Percentiles rank a stretch among this genome's conserved stretches.
Conservation (phyloP, 192 early-diverging fungal genomes). For the Coemansia reversa region DNA sequence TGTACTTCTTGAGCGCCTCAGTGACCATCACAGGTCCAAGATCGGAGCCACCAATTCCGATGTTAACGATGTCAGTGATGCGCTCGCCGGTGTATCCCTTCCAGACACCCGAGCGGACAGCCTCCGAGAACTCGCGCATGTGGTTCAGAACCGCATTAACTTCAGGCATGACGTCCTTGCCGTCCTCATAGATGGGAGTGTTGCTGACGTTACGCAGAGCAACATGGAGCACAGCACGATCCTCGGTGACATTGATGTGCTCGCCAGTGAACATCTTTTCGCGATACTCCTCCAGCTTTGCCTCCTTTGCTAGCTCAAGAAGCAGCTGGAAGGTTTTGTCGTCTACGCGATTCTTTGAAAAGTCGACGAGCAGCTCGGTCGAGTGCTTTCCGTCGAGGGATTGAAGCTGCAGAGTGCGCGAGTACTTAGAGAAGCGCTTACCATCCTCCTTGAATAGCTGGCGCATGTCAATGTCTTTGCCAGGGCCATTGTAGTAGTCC, state of each 20-base stretch:
- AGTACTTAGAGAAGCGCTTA: constrained; percentile 77
- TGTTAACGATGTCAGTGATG: constrained; percentile 96
- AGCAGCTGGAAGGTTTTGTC: constrained; percentile 79
- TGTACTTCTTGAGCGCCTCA: constrained; percentile 95
- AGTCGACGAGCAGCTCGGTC: constrained; percentile 80
- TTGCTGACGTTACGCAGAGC: constrained; percentile 89
- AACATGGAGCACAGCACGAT: constrained; percentile 93
- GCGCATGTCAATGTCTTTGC: constrained; percentile 73
- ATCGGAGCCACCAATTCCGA: constrained; percentile 98
- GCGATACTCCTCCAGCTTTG: constrained; percentile 84
- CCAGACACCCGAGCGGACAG: constrained; percentile 88
- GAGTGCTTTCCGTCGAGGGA: constrained; percentile 57
- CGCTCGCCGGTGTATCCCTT: constrained; percentile 93
- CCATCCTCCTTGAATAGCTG: constrained; percentile 77
- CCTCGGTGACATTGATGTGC: constrained; percentile 95
- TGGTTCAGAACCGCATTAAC: constrained; percentile 93
- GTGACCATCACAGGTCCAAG: constrained; percentile 98
- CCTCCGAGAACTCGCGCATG: constrained; percentile 81
- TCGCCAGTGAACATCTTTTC: constrained; percentile 94
- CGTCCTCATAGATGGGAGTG: constrained; percentile 81
- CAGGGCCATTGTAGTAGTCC: constrained; percentile 77
- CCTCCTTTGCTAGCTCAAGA: constrained; percentile 78
- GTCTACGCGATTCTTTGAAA: constrained; percentile 92
- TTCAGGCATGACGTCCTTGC: constrained; percentile 91
- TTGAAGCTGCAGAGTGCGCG: constrained; percentile 63